Evolutionary conservation across 192 early-diverging fungal genomes (phyloP), one percentile per base, ranked within the genome.

Genomic region (Linnemannia zychae): DNA sequence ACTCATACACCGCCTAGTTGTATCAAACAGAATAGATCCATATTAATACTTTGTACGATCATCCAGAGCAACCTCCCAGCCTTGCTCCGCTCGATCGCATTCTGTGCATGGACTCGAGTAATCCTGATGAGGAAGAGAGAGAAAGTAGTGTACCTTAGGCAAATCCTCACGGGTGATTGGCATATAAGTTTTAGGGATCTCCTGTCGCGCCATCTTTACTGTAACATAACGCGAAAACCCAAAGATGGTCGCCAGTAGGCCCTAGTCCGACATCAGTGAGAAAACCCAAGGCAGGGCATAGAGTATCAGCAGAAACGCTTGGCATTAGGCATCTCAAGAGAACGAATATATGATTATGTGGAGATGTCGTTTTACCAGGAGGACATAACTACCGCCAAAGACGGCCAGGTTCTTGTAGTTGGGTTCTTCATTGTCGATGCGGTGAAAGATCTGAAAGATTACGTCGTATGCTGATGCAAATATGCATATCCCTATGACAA

Each of bases 171-270:
- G 38, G 28, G 83, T 83, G 68, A 90, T 90, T 1, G 89, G 90
- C 66, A 90, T 79, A 47, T 89, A 90, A 1, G 88, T 68, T 63
- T 92, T 92, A 60, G 92, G 92, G 36, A 92, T 92, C 52, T 88
- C 87, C 33, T 77, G 78, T 34, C 89, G 71, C n/a, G 89, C 83
- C 65, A 83, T 73, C 65, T 88, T 89, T 12, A 90, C 89, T 28
- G 80, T 89, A 9, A 89, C 75, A 40, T 90, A 76, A 4, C 92
- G 90, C 57, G 88, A 88, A 71, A 88, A 90, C 6, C 88, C 87
- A 82, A 91, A 87, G 13, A 90, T 85, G 3, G 88, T 78, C 6
- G 90, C 78, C 12, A 88, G 28, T 33, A 92, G 33, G 7, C 90
- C 90, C 91, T 92, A 77, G 24, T 40, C 40, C 40, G 9, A 44